These are phyloP conservation scores for Kodamaea fungicola DNA, from an alignment of 1,139 yeast species.

Conservation along the genomic window DNA sequence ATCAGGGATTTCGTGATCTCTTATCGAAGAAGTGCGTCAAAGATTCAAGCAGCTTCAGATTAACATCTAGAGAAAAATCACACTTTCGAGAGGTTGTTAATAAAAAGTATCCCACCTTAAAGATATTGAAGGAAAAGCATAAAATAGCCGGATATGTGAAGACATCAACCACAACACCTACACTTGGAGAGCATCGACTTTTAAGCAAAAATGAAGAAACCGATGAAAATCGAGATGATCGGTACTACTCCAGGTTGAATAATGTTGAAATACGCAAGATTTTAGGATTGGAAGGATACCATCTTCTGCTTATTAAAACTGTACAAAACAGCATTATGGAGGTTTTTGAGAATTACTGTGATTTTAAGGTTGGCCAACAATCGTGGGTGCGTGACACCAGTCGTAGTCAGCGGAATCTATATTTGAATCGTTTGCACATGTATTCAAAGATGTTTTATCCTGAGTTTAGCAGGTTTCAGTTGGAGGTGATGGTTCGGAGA, in stretches of 20 bases:
- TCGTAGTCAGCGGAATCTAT: slow-evolving; percentile 43
- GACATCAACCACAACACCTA: too few relatives aligned
- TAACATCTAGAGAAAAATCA: too few relatives aligned
- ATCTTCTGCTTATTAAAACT: slow-evolving; percentile 24
- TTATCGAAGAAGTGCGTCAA: too few relatives aligned
- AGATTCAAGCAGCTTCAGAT: too few relatives aligned
- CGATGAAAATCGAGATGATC: slow-evolving; percentile 5
- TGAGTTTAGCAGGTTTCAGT: slow-evolving; percentile 43
- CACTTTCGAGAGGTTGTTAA: too few relatives aligned
- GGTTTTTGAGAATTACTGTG: slow-evolving; percentile 53
- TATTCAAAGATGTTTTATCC: slow-evolving; percentile 50
- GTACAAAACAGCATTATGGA: slow-evolving; percentile 57
- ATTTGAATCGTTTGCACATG: slow-evolving; percentile 47
- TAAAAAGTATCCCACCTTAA: too few relatives aligned
- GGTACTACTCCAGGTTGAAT: slow-evolving; percentile 28
- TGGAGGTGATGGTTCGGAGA: slow-evolving; percentile 71
- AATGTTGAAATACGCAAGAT: slow-evolving; percentile 25
- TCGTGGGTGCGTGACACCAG: slow-evolving; percentile 82
- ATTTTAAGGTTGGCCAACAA: slow-evolving; percentile 67
- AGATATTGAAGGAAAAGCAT: too few relatives aligned
- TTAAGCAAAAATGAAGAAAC: too few relatives aligned
- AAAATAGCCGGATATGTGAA: too few relatives aligned
- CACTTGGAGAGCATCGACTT: too few relatives aligned
- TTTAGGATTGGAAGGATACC: slow-evolving; percentile 21
- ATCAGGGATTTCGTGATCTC: too few relatives aligned